These are phyloP conservation scores for Calycina marina DNA, from an alignment of 2,329 filamentous ascomycete genomes.

Conservation along the genomic window DNA sequence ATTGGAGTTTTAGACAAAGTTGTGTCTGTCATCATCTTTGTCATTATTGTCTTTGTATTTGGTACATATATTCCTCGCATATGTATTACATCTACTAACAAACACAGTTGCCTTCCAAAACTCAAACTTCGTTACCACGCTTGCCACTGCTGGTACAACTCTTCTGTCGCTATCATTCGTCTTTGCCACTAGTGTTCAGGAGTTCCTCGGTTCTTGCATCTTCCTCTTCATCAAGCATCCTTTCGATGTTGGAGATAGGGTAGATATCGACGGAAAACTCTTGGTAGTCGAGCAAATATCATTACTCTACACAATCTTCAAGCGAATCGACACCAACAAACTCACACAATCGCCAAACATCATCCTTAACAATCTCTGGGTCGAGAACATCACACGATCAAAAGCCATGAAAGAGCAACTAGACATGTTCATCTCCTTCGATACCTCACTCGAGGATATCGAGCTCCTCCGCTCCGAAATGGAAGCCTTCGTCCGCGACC, in stretches of 20 bases:
- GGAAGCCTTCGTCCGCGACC: slow-evolving; percentile 65
- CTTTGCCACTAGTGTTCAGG: slow-evolving; percentile 81
- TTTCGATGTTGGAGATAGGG: slow-evolving; percentile 87
- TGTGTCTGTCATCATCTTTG: slow-evolving; percentile 63
- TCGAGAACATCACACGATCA: slow-evolving; percentile 85
- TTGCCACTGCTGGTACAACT: slow-evolving; percentile 81
- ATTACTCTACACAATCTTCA: slow-evolving; percentile 83
- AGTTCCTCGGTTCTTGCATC: slow-evolving; percentile 95
- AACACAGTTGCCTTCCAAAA: slow-evolving; percentile 68
- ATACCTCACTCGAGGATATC: slow-evolving; percentile 79
- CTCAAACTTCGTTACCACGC: slow-evolving; percentile 67
- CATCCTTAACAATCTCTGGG: slow-evolving; percentile 79
- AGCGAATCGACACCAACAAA: slow-evolving; percentile 68
- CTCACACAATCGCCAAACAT: slow-evolving; percentile 74
- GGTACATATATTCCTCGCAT: slow-evolving; percentile 30
- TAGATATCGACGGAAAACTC: slow-evolving; percentile 52
- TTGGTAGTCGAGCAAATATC: slow-evolving; percentile 89
- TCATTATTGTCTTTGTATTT: slow-evolving; percentile 75
- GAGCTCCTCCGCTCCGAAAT: slow-evolving; percentile 75
- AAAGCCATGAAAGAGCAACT: slow-evolving; percentile 81
- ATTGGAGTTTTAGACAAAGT: slow-evolving; percentile 83
- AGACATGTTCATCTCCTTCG: slow-evolving; percentile 66
- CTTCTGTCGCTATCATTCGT: slow-evolving; percentile 94
- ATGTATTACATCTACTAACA: slow-evolving; percentile 18
- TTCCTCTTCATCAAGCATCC: slow-evolving; percentile 99